phyloP scores from a whole-genome alignment of 352 stramenopile genomes.

The Phytophthora megakarya region DNA sequence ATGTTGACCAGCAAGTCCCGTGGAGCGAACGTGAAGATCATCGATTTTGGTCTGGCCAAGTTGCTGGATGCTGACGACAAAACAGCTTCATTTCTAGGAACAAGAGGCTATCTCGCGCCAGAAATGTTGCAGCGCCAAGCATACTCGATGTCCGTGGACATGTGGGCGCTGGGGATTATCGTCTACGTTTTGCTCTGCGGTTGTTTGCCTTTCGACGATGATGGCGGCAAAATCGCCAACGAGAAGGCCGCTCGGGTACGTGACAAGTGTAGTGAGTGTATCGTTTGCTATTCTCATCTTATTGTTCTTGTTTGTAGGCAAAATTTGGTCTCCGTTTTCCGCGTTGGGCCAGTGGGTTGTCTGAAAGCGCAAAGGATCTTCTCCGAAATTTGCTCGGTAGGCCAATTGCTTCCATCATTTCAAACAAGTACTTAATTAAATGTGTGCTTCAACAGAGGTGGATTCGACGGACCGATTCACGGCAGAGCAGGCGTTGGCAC shows the following conservation, averaged over 20 bases:
- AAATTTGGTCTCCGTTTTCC: slow-evolving; percentile 96
- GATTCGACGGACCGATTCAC: slow-evolving; percentile 80
- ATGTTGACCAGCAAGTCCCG: slow-evolving; percentile 86
- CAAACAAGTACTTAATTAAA: too few species aligned
- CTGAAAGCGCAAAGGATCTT: slow-evolving; percentile 86
- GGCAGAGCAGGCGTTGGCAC: slow-evolving; percentile 78
- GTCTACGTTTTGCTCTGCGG: slow-evolving; percentile 98
- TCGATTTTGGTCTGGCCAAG: slow-evolving; percentile 99
- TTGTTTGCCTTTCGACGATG: slow-evolving; percentile 98
- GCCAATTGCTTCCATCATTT: too few species aligned
- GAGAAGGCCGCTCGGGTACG: slow-evolving; percentile 72
- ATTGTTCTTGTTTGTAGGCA: slow-evolving; percentile 42
- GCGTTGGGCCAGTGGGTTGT: slow-evolving; percentile 90
- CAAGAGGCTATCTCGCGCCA: slow-evolving; percentile 95
- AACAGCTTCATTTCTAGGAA: slow-evolving; percentile 85
- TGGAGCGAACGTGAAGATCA: slow-evolving; percentile 95
- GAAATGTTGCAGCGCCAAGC: slow-evolving; percentile 98
- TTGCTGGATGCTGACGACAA: slow-evolving; percentile 85
- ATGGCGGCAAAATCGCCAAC: slow-evolving; percentile 87
- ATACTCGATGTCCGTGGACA: slow-evolving; percentile 97
- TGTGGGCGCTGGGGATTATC: slow-evolving; percentile 98
- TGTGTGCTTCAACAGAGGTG: slow-evolving; percentile 53
- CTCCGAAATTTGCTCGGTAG: slow-evolving; percentile 78
- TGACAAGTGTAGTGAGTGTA: neutral
- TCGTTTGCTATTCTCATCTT: neutral